Evolutionary conservation across 345 rosid species (phyloP).

Genomic region (Hypericum androsaemum): DNA sequence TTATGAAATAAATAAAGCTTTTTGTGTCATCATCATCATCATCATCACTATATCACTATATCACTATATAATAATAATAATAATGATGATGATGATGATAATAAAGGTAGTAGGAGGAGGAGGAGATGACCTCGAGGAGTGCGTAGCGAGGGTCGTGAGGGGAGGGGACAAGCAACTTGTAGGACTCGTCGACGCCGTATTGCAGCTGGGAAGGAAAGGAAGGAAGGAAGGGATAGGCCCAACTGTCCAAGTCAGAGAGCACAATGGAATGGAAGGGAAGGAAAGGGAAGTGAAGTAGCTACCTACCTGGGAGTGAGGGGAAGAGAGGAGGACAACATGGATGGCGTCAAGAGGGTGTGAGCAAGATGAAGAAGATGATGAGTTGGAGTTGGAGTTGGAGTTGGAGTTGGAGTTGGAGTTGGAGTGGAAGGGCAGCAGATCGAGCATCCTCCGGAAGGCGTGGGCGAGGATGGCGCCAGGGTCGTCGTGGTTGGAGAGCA

Average conservation of each 20-base stretch:
- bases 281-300: not conserved
- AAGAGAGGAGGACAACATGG: conserved; percentile 31
- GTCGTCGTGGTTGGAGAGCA: conserved; percentile 29
- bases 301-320: conserved; percentile 35
- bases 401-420: no score
- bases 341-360: conserved; percentile 36
- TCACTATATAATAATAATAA: not conserved
- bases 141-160: conserved; percentile 33
- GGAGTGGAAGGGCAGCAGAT: conserved; percentile 16
- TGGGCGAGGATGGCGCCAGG: conserved; percentile 36
- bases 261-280: not conserved
- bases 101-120: not conserved
- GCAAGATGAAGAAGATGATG: conserved; percentile 25
- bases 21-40: not conserved
- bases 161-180: conserved; percentile 45
- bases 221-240: not conserved
- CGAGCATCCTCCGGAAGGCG: conserved; percentile 41
- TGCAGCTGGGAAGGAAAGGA: conserved; percentile 39
- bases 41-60: not conserved
- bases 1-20: conserved; percentile 8
- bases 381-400: conserved; percentile 33
- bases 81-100: not conserved
- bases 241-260: not conserved
- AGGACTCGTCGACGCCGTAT: conserved; percentile 54
- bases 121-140: conserved; percentile 37